A percentile compares a stretch with the other conserved stretches of the same genome.
Conservation (phyloP, 345 rosid species). For the Kandelia obovata region DNA sequence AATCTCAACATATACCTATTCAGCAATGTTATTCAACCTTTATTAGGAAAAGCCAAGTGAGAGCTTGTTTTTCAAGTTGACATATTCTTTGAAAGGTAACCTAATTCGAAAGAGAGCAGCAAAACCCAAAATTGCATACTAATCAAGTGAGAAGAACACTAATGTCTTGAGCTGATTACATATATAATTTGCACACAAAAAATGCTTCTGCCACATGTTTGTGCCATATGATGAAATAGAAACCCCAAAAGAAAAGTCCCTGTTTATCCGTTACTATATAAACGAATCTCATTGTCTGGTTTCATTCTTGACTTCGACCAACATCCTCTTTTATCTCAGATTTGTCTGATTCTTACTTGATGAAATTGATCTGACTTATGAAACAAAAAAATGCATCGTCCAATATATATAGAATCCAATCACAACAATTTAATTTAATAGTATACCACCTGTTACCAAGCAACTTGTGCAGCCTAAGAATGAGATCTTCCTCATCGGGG, state of each 20-base stretch:
- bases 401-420: too few relatives aligned
- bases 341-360: too few relatives aligned
- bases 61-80: too few relatives aligned
- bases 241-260: neutral
- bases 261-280: neutral
- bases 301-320: too few relatives aligned
- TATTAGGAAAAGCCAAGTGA: neutral
- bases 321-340: too few relatives aligned
- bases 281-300: too few relatives aligned
- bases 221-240: neutral
- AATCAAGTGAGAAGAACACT: neutral
- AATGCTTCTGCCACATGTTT: neutral
- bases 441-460: constrained; percentile 49
- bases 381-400: too few relatives aligned
- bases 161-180: neutral
- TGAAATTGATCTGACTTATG: too few relatives aligned
- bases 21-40: too few relatives aligned
- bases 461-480: constrained; percentile 58
- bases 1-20: neutral
- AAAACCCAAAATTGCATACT: neutral
- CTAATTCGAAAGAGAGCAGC: too few relatives aligned
- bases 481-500: constrained; percentile 65
- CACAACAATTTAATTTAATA: neutral
- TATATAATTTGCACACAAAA: neutral
- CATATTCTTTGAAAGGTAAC: too few relatives aligned